Conservation (phyloP, 139 green algal genomes). For the Coelastrella sp. region DNA sequence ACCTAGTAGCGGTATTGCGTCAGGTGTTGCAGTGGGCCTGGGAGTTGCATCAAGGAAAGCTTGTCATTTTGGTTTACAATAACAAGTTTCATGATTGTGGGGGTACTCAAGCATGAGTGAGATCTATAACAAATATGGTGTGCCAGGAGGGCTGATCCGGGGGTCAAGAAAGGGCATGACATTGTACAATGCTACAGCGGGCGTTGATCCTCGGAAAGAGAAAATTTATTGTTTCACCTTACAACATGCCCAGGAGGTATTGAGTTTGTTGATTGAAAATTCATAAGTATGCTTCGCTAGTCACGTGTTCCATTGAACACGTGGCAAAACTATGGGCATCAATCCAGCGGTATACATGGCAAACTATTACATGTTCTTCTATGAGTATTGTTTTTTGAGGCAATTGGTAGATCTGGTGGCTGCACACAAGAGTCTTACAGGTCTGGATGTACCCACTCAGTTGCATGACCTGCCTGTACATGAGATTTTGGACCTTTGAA, state of each 20-base stretch:
- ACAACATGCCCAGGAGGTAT: neutral
- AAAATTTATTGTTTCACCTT: neutral
- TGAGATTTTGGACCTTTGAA: too few species aligned
- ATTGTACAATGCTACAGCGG: neutral
- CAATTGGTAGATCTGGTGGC: neutral
- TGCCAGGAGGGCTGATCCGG: neutral
- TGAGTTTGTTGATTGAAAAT: neutral
- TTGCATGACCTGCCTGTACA: neutral
- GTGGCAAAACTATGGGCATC: conserved; percentile 21
- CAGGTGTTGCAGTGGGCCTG: neutral
- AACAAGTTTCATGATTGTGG: neutral
- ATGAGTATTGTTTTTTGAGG: neutral
- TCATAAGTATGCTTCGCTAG: conserved; percentile 1
- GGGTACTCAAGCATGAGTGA: neutral
- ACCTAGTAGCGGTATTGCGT: neutral
- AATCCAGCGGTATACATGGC: conserved; percentile 29
- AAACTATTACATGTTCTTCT: conserved; percentile 33
- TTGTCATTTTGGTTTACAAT: neutral
- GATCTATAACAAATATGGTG: neutral
- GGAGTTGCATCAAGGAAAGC: neutral
- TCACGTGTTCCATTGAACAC: neutral
- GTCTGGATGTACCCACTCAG: neutral
- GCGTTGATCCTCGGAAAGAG: neutral
- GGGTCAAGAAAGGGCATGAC: neutral
- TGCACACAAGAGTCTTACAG: neutral